These are phyloP conservation scores for Herpomyces periplanetae DNA, from an alignment of 2,329 filamentous ascomycete species.

Conservation along the genomic window DNA sequence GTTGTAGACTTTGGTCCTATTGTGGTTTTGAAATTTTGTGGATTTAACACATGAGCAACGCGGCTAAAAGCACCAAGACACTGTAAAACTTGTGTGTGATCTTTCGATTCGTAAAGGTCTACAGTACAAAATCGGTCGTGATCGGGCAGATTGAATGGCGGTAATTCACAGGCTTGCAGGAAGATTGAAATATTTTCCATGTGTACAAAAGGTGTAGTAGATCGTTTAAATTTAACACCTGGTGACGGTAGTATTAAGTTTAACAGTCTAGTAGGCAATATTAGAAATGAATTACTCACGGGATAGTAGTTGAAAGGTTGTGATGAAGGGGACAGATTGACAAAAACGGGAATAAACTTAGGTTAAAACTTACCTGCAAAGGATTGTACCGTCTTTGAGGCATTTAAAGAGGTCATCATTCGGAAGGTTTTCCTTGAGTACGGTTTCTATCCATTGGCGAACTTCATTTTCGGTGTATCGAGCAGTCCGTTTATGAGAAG, in stretches of 20 bases:
- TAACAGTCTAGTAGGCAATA: slow-evolving; percentile 19
- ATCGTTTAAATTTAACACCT: slow-evolving; percentile 58
- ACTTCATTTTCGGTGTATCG: slow-evolving; percentile 77
- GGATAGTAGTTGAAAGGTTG: slow-evolving; percentile 1
- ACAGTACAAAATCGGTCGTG: slow-evolving; percentile 93
- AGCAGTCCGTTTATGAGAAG: too few relatives aligned
- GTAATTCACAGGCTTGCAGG: slow-evolving; percentile 43
- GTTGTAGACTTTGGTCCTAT: slow-evolving; percentile 37
- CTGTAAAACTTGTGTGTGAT: slow-evolving; percentile 77
- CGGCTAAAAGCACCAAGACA: slow-evolving; percentile 72
- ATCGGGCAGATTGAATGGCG: slow-evolving; percentile 49
- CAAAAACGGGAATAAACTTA: neutral
- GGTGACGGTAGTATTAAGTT: slow-evolving; percentile 39
- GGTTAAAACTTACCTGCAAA: slow-evolving; percentile 32
- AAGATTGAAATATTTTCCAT: slow-evolving; percentile 99
- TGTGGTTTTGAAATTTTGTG: slow-evolving; percentile 25
- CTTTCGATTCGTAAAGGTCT: slow-evolving; percentile 76
- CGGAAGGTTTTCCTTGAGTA: slow-evolving; percentile 29
- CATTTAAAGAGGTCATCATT: slow-evolving; percentile 39
- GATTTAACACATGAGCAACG: slow-evolving; percentile 32
- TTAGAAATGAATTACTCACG: slow-evolving; percentile 4
- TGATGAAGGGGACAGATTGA: slow-evolving; percentile 2
- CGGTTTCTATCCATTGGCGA: slow-evolving; percentile 44
- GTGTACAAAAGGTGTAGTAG: slow-evolving; percentile 84
- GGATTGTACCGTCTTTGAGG: slow-evolving; percentile 55